A percentile compares a stretch with the other conserved stretches of the same genome.
phyloP scores from a whole-genome alignment of 306 rosid species.

The Nissolia schottii region DNA sequence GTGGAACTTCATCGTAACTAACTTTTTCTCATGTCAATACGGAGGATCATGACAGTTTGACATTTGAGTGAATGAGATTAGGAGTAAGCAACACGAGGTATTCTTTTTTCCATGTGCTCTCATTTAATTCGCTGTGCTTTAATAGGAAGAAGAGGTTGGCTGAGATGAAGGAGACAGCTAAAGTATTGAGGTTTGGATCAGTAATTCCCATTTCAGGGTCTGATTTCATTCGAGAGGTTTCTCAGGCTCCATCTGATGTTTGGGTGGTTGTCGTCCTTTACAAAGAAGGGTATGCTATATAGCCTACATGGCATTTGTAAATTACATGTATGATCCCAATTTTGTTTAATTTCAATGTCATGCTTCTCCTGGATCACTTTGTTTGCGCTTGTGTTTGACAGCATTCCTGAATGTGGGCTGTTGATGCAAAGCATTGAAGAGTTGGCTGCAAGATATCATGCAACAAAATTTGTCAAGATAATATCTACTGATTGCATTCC shows the following conservation, averaged over 20 bases:
- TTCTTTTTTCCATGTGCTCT: background rate
- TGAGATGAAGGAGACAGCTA: conserved; percentile 83
- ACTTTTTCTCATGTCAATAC: too few relatives aligned
- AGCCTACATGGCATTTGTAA: background rate
- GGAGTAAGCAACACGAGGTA: background rate
- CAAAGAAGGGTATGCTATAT: conserved; percentile 72
- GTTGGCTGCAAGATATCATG: conserved; percentile 72
- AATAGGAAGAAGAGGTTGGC: conserved; percentile 87
- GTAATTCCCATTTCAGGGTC: conserved; percentile 86
- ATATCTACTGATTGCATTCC: conserved; percentile 97
- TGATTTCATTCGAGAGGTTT: conserved; percentile 94
- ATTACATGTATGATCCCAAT: background rate
- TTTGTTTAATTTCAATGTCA: background rate
- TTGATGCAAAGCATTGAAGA: conserved; percentile 90
- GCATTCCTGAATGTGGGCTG: conserved; percentile 74
- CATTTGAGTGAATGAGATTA: background rate
- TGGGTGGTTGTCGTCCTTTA: conserved; percentile 97
- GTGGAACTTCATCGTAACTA: too few relatives aligned
- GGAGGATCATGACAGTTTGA: background rate
- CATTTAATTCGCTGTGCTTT: conserved; percentile 1
- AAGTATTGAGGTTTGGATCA: conserved; percentile 76
- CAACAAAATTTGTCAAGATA: conserved; percentile 90
- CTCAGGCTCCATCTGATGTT: conserved; percentile 93
- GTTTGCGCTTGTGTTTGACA: conserved; percentile 17
- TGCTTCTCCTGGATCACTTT: conserved; percentile 8